Conservation (phyloP, 371 early-diverging fungal species). For the Vairimorpha ceranae region DNA sequence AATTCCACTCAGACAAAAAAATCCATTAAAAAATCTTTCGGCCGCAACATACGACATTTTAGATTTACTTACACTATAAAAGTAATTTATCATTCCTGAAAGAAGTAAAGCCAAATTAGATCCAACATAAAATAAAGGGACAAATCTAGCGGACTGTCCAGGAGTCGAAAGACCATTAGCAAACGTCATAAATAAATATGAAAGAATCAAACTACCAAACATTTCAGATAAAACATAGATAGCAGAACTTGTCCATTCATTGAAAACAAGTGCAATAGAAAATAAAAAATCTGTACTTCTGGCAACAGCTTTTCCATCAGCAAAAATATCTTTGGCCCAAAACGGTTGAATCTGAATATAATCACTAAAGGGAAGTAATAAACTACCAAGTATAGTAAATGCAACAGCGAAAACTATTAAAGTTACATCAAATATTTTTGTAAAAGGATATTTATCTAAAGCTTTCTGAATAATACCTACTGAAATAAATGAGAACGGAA, state of each 20-base stretch:
- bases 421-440: constrained; percentile 20
- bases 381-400: constrained; percentile 43
- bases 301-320: constrained; percentile 51
- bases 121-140: constrained; percentile 54
- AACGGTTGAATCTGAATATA: constrained; percentile 48
- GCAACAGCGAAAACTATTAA: constrained; percentile 49
- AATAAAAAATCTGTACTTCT: constrained; percentile 46
- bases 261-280: constrained; percentile 46
- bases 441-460: constrained; percentile 24
- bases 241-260: constrained; percentile 57
- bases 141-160: constrained; percentile 52
- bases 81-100: constrained; percentile 29
- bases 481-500: constrained; percentile 42
- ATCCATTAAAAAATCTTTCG: not conserved
- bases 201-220: constrained; percentile 57
- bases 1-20: constrained; percentile 40
- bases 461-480: constrained; percentile 48
- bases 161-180: constrained; percentile 54
- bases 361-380: constrained; percentile 39
- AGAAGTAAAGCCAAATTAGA: constrained; percentile 52
- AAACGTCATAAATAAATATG: constrained; percentile 57
- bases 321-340: constrained; percentile 52
- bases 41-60: constrained; percentile 5
- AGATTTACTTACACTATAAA: not conserved
- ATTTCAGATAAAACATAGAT: constrained; percentile 54